Percentiles rank a stretch among this genome's conserved stretches.
Evolutionary conservation across 805 yeast species (phyloP).

Genomic region (Pichia pseudocactophila): DNA sequence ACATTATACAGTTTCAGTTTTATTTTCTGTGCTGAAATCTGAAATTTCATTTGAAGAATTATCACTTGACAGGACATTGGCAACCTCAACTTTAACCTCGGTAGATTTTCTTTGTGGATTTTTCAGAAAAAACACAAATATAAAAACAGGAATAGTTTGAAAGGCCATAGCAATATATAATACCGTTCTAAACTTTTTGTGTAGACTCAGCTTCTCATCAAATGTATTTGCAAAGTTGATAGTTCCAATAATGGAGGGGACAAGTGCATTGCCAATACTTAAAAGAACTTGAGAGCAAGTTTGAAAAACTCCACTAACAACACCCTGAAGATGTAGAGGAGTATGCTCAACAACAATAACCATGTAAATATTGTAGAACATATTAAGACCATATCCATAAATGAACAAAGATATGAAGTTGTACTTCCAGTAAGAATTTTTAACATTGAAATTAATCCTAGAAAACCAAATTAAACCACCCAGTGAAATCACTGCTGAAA

Average conservation of each 20-base stretch:
- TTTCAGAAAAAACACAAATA: too few relatives aligned
- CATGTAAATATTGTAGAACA: slow-evolving; percentile 29
- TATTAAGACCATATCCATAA: slow-evolving; percentile 17
- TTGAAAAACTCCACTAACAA: slow-evolving; percentile 14
- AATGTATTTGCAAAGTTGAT: background rate
- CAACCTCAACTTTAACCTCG: too few relatives aligned
- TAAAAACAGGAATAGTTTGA: background rate
- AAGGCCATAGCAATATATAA: slow-evolving; percentile 8
- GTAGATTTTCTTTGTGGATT: too few relatives aligned
- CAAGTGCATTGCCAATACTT: slow-evolving; percentile 13
- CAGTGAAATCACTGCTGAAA: slow-evolving; percentile 9
- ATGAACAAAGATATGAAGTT: slow-evolving; percentile 20
- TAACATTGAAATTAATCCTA: slow-evolving; percentile 10
- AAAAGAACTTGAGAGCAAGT: slow-evolving; percentile 13
- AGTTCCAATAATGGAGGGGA: slow-evolving; percentile 13
- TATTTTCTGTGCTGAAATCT: too few relatives aligned
- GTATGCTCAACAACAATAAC: slow-evolving; percentile 22
- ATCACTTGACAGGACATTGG: too few relatives aligned
- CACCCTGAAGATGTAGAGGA: slow-evolving; percentile 16
- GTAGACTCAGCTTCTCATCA: slow-evolving; percentile 1
- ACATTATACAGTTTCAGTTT: too few relatives aligned
- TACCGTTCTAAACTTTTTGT: slow-evolving; percentile 4
- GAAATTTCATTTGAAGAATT: too few relatives aligned
- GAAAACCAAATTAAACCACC: slow-evolving; percentile 18
- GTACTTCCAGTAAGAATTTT: slow-evolving; percentile 19